Conservation (phyloP, 2,329 filamentous ascomycete genomes). For the Fusarium secorum region DNA sequence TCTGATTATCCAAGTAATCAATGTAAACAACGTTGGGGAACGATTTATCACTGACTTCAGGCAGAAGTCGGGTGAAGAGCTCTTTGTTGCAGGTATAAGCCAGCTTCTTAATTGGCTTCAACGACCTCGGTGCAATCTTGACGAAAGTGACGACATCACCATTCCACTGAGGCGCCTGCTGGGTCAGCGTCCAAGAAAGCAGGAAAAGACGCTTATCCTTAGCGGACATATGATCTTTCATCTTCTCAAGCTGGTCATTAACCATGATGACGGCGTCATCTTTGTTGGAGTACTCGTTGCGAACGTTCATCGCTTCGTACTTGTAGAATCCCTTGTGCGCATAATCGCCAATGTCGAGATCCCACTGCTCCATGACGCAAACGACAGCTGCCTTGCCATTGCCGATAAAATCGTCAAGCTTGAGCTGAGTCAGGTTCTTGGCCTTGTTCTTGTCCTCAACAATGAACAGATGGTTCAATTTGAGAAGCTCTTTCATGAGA, state of each 20-base stretch:
- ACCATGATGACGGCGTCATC: background rate
- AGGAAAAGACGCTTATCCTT: slow-evolving; percentile 7
- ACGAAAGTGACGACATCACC: background rate
- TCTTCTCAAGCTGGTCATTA: slow-evolving; percentile 1
- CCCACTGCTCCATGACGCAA: slow-evolving; percentile 2
- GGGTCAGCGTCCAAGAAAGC: slow-evolving; percentile 2
- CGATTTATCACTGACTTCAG: background rate
- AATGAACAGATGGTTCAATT: background rate
- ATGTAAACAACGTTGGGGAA: slow-evolving; percentile 16
- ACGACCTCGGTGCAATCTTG: background rate
- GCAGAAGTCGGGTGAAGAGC: background rate
- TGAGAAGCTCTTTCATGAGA: slow-evolving; percentile 12
- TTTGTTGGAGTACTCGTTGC: slow-evolving; percentile 18
- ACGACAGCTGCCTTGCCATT: background rate
- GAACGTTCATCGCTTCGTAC: background rate
- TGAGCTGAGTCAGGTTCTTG: background rate
- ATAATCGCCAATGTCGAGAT: background rate
- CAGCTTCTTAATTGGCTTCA: slow-evolving; percentile 1
- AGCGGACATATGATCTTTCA: slow-evolving; percentile 10
- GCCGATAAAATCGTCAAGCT: background rate
- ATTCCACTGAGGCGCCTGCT: background rate
- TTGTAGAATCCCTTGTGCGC: slow-evolving; percentile 11
- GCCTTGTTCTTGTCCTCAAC: slow-evolving; percentile 6
- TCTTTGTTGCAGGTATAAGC: slow-evolving; percentile 9
- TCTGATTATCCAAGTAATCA: slow-evolving; percentile 6